phyloP scores from a whole-genome alignment of 192 early-diverging fungal species.

The Coemansia furcata region DNA sequence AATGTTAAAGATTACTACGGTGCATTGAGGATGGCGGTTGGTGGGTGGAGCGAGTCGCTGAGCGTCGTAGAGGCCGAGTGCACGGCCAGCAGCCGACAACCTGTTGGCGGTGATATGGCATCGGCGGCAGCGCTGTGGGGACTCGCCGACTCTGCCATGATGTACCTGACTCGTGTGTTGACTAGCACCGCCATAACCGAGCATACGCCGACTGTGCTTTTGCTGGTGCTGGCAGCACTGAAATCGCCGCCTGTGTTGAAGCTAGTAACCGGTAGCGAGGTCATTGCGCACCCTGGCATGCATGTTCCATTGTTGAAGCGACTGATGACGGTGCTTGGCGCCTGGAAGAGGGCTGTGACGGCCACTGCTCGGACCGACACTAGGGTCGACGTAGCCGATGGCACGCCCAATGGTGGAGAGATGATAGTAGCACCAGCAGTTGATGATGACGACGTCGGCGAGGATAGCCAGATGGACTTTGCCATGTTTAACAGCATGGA shows the following conservation, averaged over 20 bases:
- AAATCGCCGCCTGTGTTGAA: conserved; percentile 3
- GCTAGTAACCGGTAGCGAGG: not conserved
- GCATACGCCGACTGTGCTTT: conserved; percentile 22
- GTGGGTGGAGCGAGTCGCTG: conserved; percentile 35
- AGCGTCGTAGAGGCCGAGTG: conserved; percentile 14
- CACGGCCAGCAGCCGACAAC: conserved; percentile 1
- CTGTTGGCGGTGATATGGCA: not conserved
- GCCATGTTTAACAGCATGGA: conserved; percentile 34
- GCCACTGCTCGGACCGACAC: not conserved
- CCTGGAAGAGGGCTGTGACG: conserved; percentile 20
- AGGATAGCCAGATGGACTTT: conserved; percentile 28
- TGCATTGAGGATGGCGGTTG: conserved; percentile 24
- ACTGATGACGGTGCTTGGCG: conserved; percentile 7
- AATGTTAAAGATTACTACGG: conserved; percentile 23
- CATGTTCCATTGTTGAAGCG: conserved; percentile 6
- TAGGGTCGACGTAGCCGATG: not conserved
- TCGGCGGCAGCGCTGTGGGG: conserved; percentile 15
- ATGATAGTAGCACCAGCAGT: no score
- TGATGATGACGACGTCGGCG: not conserved
- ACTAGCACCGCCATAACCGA: conserved; percentile 13
- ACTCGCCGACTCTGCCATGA: conserved; percentile 36
- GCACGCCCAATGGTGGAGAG: not conserved
- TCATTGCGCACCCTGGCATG: not conserved
- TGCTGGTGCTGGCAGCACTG: conserved; percentile 29
- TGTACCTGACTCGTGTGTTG: conserved; percentile 40